A percentile compares a stretch with the other conserved stretches of the same genome.
Conservation (phyloP, 2,329 filamentous ascomycete genomes). For the Pseudomassariella vexata region DNA sequence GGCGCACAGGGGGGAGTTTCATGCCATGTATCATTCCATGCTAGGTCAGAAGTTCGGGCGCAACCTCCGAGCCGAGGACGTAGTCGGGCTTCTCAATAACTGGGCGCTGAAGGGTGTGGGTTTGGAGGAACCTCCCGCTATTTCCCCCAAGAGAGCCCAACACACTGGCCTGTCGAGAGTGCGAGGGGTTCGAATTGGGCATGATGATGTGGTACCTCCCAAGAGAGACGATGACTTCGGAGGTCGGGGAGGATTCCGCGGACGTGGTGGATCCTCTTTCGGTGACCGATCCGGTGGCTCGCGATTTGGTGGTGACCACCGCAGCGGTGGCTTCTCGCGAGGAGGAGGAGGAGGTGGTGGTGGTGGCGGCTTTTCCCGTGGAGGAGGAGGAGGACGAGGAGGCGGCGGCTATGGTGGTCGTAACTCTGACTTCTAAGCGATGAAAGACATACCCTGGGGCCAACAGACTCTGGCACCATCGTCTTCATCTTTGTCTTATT, state of each 20-base stretch:
- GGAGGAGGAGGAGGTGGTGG: conserved; percentile 4
- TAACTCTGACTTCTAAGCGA: conserved; percentile 9
- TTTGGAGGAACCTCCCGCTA: conserved; percentile 39
- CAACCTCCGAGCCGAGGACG: conserved; percentile 22
- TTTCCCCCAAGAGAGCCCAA: conserved; percentile 18
- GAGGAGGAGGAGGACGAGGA: conserved; percentile 10
- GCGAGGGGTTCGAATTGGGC: conserved; percentile 19
- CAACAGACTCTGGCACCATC: conserved; percentile 10
- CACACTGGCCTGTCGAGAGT: conserved; percentile 20
- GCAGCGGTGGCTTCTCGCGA: conserved; percentile 2
- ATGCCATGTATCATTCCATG: conserved; percentile 48
- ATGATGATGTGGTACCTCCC: conserved; percentile 7
- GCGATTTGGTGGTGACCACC: conserved; percentile 6
- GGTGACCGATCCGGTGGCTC: not conserved
- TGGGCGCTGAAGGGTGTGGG: conserved; percentile 47
- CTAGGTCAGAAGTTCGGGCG: conserved; percentile 45
- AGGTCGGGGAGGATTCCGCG: not conserved
- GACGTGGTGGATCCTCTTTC: not conserved
- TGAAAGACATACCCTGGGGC: too few species aligned
- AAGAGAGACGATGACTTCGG: not conserved
- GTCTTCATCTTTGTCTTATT: conserved; percentile 11
- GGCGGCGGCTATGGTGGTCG: conserved; percentile 12
- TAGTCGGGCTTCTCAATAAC: conserved; percentile 47
- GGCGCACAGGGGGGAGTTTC: conserved; percentile 35
- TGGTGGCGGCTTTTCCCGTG: conserved; percentile 7